Base-by-base conservation (phyloP, 2,329 filamentous ascomycete genomes). In the Graphilbum fragrans region DNA sequence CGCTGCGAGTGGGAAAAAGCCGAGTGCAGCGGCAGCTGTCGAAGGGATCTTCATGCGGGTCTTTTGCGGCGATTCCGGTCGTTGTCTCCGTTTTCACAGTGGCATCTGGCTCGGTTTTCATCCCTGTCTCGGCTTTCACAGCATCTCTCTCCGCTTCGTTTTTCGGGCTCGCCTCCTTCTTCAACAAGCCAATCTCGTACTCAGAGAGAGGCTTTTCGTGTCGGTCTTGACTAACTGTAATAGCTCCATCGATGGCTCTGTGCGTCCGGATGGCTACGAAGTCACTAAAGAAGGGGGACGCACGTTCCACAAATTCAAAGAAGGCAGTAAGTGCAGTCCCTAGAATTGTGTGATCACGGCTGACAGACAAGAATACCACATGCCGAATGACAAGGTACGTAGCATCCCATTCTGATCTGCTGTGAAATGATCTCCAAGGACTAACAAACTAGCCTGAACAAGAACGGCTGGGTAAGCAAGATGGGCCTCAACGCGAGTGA, bases 1-100 rank as follows among this genome's bases (percentile, higher is more conserved):
- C 61, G 1, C 51, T 49, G 5, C 61, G 58, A 16, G 59, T 65
- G 1, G 65, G 56, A 41, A 63, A 70, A 2, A 74, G 56, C 39
- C 58, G 60, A 4, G 69, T 63, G 0, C 29, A 31, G 14, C 7
- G 29, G 29, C n/a, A 5, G 25, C 8, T 7, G 12, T 7, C 8
- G 25, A 27, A 27, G 7, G 25, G 7, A 8, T 27, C 12, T 27
- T 27, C 12, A 12, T 27, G 25, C 12, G 8, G 12, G 25, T 27
- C 7, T 27, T 27, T 27, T 27, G 8, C 25, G 8, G 14, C n/a
- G 11, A 14, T 10, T 16, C 5, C 5, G 11, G 14, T 31, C 29
- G 29, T 31, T 7, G 29, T 31, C 29, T 10, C 12, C 23, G 23
- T 27, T 27, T 7, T 12, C 12, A 12, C 23, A 7, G 23, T 27